Evolutionary conservation across 306 rosid species (phyloP).

Genomic region (Sicyos baderoa): DNA sequence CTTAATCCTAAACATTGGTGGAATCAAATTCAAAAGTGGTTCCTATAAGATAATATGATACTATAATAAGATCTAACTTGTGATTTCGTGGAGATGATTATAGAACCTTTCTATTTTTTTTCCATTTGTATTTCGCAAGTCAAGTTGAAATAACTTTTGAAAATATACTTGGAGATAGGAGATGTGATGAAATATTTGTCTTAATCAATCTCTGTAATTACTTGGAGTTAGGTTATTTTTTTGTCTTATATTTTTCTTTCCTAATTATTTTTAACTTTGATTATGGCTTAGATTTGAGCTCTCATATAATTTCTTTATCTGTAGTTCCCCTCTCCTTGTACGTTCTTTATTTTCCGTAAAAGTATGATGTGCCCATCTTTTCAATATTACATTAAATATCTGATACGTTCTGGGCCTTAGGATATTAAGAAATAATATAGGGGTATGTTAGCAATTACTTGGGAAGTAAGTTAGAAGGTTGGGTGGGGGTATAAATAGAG

Average conservation of each 20-base stretch:
- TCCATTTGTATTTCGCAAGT: not conserved
- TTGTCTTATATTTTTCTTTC: not conserved
- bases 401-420: too few species aligned
- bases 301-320: not conserved
- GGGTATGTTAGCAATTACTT: too few species aligned
- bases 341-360: not conserved
- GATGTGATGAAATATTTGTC: not conserved
- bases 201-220: not conserved
- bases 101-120: not conserved
- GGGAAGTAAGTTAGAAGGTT: too few species aligned
- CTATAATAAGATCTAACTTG: not conserved
- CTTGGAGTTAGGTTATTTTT: not conserved
- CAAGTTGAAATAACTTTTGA: not conserved
- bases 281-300: not conserved
- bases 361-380: not conserved
- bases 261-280: not conserved
- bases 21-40: conserved; percentile 4
- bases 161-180: not conserved
- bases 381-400: not conserved
- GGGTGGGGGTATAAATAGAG: too few species aligned
- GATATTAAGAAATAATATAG: too few species aligned
- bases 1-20: not conserved
- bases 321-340: not conserved
- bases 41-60: not conserved
- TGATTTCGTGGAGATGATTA: not conserved